These are phyloP conservation scores for Sporothrix inflata DNA, from an alignment of 2,329 filamentous ascomycete genomes.

Conservation along the genomic window DNA sequence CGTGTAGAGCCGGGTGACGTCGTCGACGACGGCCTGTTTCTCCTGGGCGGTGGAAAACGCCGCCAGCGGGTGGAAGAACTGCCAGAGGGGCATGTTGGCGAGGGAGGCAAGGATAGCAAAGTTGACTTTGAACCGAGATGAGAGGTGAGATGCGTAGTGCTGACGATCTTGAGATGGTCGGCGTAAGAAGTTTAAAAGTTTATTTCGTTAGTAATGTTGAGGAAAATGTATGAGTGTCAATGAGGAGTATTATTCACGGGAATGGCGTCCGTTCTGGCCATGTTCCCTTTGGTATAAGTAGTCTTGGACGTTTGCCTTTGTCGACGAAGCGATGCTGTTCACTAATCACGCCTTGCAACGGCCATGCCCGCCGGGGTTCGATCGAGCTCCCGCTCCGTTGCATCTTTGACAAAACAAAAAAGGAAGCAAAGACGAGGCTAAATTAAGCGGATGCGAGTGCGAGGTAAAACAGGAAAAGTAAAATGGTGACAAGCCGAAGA, in stretches of 20 bases:
- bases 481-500: not conserved
- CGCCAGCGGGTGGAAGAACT: conserved; percentile 45
- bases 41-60: conserved; percentile 40
- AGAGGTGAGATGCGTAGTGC: not conserved
- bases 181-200: not conserved
- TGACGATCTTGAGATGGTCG: not conserved
- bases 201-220: not conserved
- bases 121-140: no score
- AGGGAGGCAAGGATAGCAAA: no score
- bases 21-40: conserved; percentile 41
- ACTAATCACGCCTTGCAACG: conserved; percentile 8
- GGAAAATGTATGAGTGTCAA: not conserved
- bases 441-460: not conserved
- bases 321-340: not conserved
- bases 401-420: conserved; percentile 6
- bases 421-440: not conserved
- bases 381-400: not conserved
- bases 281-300: not conserved
- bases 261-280: not conserved
- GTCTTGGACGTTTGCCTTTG: not conserved
- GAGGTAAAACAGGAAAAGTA: not conserved
- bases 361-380: not conserved
- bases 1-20: conserved; percentile 42
- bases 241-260: not conserved
- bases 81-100: conserved; percentile 49